These are phyloP conservation scores for Stevia rebaudiana DNA, from an alignment of 140 eudicot species.

Conservation along the genomic window DNA sequence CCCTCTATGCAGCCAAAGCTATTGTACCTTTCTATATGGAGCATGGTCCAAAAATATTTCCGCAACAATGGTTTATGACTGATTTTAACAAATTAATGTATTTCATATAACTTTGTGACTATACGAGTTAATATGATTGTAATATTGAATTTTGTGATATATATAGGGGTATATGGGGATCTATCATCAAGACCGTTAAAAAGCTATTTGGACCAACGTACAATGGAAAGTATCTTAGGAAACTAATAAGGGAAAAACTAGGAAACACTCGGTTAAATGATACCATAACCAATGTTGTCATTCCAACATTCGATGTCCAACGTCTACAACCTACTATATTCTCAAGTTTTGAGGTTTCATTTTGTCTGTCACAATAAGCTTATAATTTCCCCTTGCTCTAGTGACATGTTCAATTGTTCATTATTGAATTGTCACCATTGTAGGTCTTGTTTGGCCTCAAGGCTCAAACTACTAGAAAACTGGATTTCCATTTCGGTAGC, in stretches of 20 bases:
- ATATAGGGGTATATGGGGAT: conserved; percentile 22
- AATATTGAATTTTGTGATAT: neutral
- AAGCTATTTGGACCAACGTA: conserved; percentile 32
- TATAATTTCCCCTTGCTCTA: too few relatives aligned
- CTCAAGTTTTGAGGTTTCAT: conserved; percentile 38
- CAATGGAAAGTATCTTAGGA: conserved; percentile 35
- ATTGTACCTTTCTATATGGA: conserved; percentile 33
- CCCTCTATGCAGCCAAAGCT: conserved; percentile 35
- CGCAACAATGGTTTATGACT: conserved; percentile 18
- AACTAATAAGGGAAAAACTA: conserved; percentile 22
- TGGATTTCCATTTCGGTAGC: too few relatives aligned
- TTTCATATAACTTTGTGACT: neutral
- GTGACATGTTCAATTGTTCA: too few relatives aligned
- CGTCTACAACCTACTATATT: conserved; percentile 35
- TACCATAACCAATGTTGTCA: conserved; percentile 36
- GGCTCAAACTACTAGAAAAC: too few relatives aligned
- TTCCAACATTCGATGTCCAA: conserved; percentile 40
- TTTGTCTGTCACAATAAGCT: neutral
- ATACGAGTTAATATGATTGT: neutral
- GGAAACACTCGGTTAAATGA: conserved; percentile 28
- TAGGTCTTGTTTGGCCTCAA: too few relatives aligned
- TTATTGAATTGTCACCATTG: too few relatives aligned
- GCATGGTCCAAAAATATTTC: conserved; percentile 42
- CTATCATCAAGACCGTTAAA: neutral
- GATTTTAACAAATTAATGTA: too few relatives aligned